phyloP scores from a whole-genome alignment of 1,139 yeast species.

The Yamadazyma dushanensis region DNA sequence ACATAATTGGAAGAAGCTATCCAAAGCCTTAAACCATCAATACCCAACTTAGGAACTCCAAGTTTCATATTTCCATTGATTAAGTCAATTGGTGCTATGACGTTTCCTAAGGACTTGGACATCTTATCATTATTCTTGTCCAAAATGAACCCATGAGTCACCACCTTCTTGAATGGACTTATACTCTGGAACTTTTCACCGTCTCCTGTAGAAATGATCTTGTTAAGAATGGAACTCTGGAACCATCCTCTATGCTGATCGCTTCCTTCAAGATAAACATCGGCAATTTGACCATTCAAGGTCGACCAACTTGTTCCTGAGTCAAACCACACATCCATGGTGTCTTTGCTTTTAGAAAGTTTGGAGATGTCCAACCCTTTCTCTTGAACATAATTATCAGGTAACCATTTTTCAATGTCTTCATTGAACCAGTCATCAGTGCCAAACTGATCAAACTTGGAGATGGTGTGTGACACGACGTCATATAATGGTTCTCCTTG shows the following conservation, averaged over 20 bases:
- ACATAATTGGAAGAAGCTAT: conserved; percentile 88
- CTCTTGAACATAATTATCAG: conserved; percentile 24
- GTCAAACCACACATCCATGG: conserved; percentile 99
- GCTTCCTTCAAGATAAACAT: conserved; percentile 87
- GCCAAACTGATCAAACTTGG: conserved; percentile 55
- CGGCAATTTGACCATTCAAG: conserved; percentile 55
- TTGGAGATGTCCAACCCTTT: conserved; percentile 33
- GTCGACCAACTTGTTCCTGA: conserved; percentile 93
- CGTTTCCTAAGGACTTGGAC: conserved; percentile 93
- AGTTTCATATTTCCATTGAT: conserved; percentile 65
- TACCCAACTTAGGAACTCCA: conserved; percentile 69
- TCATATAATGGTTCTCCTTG: conserved; percentile 58
- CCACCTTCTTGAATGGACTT: conserved; percentile 69
- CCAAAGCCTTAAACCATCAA: conserved; percentile 90
- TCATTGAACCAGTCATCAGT: conserved; percentile 80
- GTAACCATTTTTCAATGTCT: conserved; percentile 71
- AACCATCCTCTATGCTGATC: conserved; percentile 99
- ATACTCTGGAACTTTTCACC: conserved; percentile 41
- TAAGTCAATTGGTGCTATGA: conserved; percentile 65
- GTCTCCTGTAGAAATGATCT: conserved; percentile 53
- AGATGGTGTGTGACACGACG: conserved; percentile 54
- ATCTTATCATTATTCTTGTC: conserved; percentile 86
- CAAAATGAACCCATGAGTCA: conserved; percentile 92
- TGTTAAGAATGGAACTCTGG: conserved; percentile 86
- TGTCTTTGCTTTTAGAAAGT: conserved; percentile 72